Evolutionary conservation across 371 early-diverging fungal genomes (phyloP), one percentile per base, ranked within the genome.

Genomic region (Mucor plumbeus): DNA sequence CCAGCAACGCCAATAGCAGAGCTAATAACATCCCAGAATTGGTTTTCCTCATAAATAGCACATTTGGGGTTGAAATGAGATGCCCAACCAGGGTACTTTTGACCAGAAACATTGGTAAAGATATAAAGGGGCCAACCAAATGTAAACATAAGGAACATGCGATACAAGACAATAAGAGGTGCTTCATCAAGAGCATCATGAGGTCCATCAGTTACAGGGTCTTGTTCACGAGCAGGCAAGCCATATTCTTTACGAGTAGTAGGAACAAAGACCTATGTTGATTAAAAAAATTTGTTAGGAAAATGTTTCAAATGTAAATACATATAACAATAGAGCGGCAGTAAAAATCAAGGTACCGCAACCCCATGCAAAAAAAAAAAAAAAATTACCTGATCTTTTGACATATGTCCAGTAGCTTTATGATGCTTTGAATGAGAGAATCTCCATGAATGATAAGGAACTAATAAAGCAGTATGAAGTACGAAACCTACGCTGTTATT

Each of bases 61-160:
- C 93, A 81, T 43, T 67, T 67, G 15, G 95, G 90, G 80, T 89
- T 85, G 79, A 94, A 94, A 78, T 96, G 96, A 62, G 92, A 92
- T 7, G 92, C 84, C 85, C 93, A 94, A 11, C 75, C 81, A 62
- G 82, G 80, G 75, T 89, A 91, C 62, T 82, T 64, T 72, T 92
- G 93, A 10, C 93, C 93, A 19, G 92, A 88, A 13, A 77, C 84
- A 71, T 95, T 95, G 65, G 80, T 68, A 63, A 88, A 72, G 54
- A 96, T 74, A 70, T 96, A 96, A 38, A 87, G 71, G 19, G 94
- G 95, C 96, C 96, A 96, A 19, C 96, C 96, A 55, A 94, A 77
- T 15, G 86, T 36, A 62, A 92, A 85, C 87, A 91, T 90, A 14
- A 76, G 61, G 19, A 90, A 61, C 64, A 93, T 82, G 68, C 78